A percentile compares a stretch with the other conserved stretches of the same genome.
phyloP scores from a whole-genome alignment of 1,284 basidiomycete species.

The Malassezia globosa region DNA sequence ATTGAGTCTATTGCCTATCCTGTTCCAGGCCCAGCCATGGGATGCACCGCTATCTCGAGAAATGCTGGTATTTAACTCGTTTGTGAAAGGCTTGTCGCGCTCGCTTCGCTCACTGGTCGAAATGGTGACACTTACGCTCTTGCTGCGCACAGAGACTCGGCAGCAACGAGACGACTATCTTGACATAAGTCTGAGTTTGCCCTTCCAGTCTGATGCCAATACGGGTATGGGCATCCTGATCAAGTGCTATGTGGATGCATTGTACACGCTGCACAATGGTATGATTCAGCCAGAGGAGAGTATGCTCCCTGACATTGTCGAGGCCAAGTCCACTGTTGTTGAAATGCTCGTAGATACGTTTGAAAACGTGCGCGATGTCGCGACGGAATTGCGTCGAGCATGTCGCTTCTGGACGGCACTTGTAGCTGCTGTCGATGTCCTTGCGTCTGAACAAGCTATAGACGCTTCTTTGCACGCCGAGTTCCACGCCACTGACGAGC shows the following conservation, averaged over 20 bases:
- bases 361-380: constrained; percentile 71
- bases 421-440: constrained; percentile 71
- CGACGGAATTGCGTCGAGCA: constrained; percentile 78
- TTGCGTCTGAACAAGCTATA: constrained; percentile 58
- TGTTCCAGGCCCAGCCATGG: constrained; percentile 57
- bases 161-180: constrained; percentile 77
- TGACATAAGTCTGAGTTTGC: constrained; percentile 63
- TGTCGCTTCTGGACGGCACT: constrained; percentile 97
- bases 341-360: constrained; percentile 89
- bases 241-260: constrained; percentile 73
- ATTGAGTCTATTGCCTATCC: constrained; percentile 79
- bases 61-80: constrained; percentile 93
- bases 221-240: constrained; percentile 94
- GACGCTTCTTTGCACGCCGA: constrained; percentile 73
- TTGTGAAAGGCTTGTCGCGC: constrained; percentile 76
- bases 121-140: constrained; percentile 78
- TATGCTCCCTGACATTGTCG: constrained; percentile 63
- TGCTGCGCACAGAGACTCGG: constrained; percentile 74
- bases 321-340: constrained; percentile 74
- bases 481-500: constrained; percentile 85
- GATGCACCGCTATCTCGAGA: constrained; percentile 88
- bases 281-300: constrained; percentile 52
- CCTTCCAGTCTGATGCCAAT: constrained; percentile 87
- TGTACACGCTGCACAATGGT: constrained; percentile 62
- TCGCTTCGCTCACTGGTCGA: constrained; percentile 81